Evolutionary conservation across 2,329 filamentous ascomycete genomes (phyloP).

Genomic region (Rhinocladiella mackenziei): DNA sequence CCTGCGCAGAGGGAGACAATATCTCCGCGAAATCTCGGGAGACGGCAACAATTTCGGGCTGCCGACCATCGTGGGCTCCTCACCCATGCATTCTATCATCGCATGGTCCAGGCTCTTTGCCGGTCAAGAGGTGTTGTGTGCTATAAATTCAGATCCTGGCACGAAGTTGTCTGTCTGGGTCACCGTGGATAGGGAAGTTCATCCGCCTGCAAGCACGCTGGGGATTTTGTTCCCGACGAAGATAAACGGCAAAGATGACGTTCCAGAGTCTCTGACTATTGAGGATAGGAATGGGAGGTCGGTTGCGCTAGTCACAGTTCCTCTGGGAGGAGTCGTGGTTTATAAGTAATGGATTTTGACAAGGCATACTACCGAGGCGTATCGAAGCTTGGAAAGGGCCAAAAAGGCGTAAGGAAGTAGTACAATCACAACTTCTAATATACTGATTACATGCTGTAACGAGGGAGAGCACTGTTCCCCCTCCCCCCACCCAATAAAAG

Average conservation of each 20-base stretch:
- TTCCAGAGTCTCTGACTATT: conserved; percentile 1
- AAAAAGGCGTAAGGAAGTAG: no score
- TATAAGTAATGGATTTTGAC: conserved; percentile 3
- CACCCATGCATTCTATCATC: conserved; percentile 9
- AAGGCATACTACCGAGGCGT: background rate
- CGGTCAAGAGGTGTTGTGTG: conserved; percentile 12
- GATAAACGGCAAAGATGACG: background rate
- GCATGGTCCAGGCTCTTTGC: conserved; percentile 17
- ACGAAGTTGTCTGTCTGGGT: conserved; percentile 7
- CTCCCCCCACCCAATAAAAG: no score
- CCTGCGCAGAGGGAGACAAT: conserved; percentile 14
- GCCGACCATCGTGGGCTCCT: conserved; percentile 1
- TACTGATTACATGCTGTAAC: no score
- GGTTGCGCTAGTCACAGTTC: conserved; percentile 4
- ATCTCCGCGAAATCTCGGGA: conserved; percentile 16
- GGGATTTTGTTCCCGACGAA: background rate
- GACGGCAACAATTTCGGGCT: conserved; percentile 13
- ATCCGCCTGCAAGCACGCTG: conserved; percentile 3
- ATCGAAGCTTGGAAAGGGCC: background rate
- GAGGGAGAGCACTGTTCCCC: no score
- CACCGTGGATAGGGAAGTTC: conserved; percentile 10
- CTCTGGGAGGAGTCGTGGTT: conserved; percentile 5
- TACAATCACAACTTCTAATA: no score
- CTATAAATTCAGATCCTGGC: conserved; percentile 10
- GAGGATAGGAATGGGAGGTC: conserved; percentile 9